phyloP scores from a whole-genome alignment of 2,329 filamentous ascomycete species.

The Ophiosphaerella narmari region DNA sequence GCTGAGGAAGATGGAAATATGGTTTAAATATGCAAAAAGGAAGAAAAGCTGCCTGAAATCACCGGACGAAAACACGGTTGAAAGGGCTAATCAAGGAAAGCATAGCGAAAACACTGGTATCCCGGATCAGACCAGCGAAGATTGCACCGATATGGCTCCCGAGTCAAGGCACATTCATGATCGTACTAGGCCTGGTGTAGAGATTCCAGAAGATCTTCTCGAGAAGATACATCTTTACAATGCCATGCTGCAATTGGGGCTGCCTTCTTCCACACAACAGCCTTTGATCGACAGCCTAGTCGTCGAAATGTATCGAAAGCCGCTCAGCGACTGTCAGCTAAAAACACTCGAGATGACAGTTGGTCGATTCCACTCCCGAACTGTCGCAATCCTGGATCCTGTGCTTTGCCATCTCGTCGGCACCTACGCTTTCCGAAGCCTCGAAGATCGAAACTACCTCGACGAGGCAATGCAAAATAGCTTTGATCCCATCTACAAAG shows the following conservation, averaged over 20 bases:
- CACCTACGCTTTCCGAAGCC: slow-evolving; percentile 12
- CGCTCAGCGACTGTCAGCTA: slow-evolving; percentile 14
- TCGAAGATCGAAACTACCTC: slow-evolving; percentile 8
- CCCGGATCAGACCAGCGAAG: too few species aligned
- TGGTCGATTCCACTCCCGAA: slow-evolving; percentile 15
- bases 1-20: slow-evolving; percentile 8
- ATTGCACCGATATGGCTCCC: too few species aligned
- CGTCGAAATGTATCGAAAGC: slow-evolving; percentile 17
- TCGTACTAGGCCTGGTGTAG: neutral
- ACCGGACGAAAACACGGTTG: too few species aligned
- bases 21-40: neutral
- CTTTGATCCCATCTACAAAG: slow-evolving; percentile 1
- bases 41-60: neutral
- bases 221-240: slow-evolving; percentile 29
- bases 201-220: slow-evolving; percentile 9
- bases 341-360: slow-evolving; percentile 21
- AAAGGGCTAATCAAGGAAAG: too few species aligned
- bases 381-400: slow-evolving; percentile 22
- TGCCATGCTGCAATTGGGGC: slow-evolving; percentile 22
- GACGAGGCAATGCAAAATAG: neutral
- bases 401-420: slow-evolving; percentile 23
- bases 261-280: slow-evolving; percentile 11
- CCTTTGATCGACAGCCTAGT: slow-evolving; percentile 17
- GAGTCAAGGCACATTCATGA: too few species aligned
- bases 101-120: too few species aligned